Conservation (phyloP, 2,329 filamentous ascomycete species). For the Colletotrichum sp. region DNA sequence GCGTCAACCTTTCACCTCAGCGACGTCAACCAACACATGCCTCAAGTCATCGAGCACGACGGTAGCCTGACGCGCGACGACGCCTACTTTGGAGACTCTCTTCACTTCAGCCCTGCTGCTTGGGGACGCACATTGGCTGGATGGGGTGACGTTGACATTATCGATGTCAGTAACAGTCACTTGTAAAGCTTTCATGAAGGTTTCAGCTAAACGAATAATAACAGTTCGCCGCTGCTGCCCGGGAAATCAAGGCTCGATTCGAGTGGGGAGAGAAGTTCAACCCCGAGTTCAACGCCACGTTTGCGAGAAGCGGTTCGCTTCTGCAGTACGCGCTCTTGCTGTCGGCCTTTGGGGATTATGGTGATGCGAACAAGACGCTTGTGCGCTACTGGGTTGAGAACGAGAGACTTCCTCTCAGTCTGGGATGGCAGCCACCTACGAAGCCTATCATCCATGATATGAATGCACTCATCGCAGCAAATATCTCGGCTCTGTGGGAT, state of each 20-base stretch:
- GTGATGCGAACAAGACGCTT: background rate
- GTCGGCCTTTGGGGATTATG: background rate
- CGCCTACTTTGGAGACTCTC: conserved; percentile 30
- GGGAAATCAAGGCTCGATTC: conserved; percentile 27
- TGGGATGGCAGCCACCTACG: background rate
- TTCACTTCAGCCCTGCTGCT: conserved; percentile 30
- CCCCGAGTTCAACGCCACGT: conserved; percentile 23
- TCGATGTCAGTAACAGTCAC: background rate
- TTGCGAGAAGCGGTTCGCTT: background rate
- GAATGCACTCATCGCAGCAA: background rate
- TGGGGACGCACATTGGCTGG: conserved; percentile 23
- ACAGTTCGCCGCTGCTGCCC: conserved; percentile 26
- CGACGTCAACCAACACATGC: conserved; percentile 27
- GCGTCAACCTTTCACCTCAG: conserved; percentile 29
- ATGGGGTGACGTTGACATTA: background rate
- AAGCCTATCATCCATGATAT: background rate
- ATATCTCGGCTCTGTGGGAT: background rate
- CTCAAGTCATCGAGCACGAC: conserved; percentile 36
- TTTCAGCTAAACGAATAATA: background rate
- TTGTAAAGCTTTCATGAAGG: too few relatives aligned
- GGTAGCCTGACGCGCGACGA: conserved; percentile 33
- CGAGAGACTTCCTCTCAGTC: background rate
- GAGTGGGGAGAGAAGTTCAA: conserved; percentile 25
- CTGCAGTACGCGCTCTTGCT: background rate
- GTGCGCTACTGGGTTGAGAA: background rate